Evolutionary conservation across 139 green algal genomes (phyloP).

Genomic region (Eudorina sp.): DNA sequence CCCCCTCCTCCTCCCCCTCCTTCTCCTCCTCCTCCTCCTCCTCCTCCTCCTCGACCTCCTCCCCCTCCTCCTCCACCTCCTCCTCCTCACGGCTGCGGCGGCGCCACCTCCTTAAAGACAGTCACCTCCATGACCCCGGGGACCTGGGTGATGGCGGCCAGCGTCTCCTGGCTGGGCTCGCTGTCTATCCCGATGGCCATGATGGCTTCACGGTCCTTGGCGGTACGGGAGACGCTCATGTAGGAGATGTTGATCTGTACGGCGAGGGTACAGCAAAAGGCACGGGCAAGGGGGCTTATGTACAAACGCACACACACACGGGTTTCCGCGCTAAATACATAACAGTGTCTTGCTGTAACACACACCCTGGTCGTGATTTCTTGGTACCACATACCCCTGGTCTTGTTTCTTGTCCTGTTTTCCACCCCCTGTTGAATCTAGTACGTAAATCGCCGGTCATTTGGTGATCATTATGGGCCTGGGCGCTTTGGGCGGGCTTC

Average conservation of each 20-base stretch:
- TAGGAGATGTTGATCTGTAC: conserved; percentile 89
- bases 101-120: conserved; percentile 64
- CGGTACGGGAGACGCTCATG: conserved; percentile 86
- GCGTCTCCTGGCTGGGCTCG: conserved; percentile 46
- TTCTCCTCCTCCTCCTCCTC: too few species aligned
- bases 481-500: too few species aligned
- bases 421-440: too few species aligned
- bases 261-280: not conserved
- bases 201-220: conserved; percentile 76
- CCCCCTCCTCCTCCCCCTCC: too few species aligned
- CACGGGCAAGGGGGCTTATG: not conserved
- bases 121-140: conserved; percentile 62
- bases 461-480: too few species aligned
- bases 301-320: not conserved
- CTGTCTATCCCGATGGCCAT: conserved; percentile 96
- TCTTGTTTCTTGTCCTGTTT: too few species aligned
- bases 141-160: conserved; percentile 55
- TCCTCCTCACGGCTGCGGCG: not conserved
- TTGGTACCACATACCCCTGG: not conserved
- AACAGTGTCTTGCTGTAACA: not conserved
- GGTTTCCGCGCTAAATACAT: too few species aligned
- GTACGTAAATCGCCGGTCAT: too few species aligned
- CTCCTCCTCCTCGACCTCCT: too few species aligned
- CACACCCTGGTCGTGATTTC: not conserved
- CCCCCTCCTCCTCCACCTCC: too few species aligned